Percentiles rank a stretch among this genome's conserved stretches.
Conservation (phyloP, 1,284 basidiomycete genomes). For the Naganishia sp. region DNA sequence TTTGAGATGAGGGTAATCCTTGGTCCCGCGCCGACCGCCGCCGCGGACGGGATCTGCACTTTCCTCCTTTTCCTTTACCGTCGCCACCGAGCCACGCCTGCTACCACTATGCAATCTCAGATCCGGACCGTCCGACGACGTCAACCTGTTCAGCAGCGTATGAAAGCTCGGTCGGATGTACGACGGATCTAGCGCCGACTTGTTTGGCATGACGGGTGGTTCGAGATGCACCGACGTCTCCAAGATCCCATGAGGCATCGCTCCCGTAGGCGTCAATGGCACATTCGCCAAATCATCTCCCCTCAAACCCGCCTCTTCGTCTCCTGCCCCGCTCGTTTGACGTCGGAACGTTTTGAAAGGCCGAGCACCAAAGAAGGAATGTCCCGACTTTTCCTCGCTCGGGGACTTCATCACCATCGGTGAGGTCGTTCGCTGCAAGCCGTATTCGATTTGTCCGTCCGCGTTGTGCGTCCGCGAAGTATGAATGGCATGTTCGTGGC, state of each 20-base stretch:
- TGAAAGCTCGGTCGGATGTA: slow-evolving; percentile 28
- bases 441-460: slow-evolving; percentile 18
- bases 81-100: slow-evolving; percentile 34
- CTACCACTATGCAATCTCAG: slow-evolving; percentile 39
- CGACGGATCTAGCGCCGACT: neutral
- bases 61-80: neutral
- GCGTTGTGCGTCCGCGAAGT: slow-evolving; percentile 36
- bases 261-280: slow-evolving; percentile 7
- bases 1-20: slow-evolving; percentile 44
- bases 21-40: slow-evolving; percentile 38
- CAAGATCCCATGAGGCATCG: slow-evolving; percentile 10
- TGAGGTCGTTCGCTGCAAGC: slow-evolving; percentile 11
- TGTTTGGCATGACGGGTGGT: neutral
- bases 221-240: neutral
- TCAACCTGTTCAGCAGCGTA: slow-evolving; percentile 26
- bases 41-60: slow-evolving; percentile 37
- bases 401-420: slow-evolving; percentile 14
- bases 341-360: slow-evolving; percentile 31
- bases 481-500: slow-evolving; percentile 41
- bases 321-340: neutral
- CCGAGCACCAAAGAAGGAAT: slow-evolving; percentile 17
- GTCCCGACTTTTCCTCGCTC: slow-evolving; percentile 11
- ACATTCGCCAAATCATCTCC: slow-evolving; percentile 8
- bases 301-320: neutral
- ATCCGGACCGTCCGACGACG: slow-evolving; percentile 26